A percentile compares a stretch with the other conserved stretches of the same genome.
Evolutionary conservation across 2,329 filamentous ascomycete species (phyloP).

Genomic region (Fusarium sp.): DNA sequence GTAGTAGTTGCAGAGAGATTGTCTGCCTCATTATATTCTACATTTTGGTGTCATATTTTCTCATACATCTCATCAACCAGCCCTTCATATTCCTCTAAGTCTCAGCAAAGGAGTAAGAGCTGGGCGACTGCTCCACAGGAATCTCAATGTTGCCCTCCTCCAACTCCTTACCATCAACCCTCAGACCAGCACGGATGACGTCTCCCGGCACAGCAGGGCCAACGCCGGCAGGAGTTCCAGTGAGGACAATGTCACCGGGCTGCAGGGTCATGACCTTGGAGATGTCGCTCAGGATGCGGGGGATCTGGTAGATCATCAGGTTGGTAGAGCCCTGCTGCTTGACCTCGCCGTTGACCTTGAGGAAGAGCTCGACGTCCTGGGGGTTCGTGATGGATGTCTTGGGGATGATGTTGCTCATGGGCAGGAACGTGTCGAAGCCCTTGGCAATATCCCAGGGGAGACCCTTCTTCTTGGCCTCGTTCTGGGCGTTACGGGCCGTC

Average conservation of each 20-base stretch:
- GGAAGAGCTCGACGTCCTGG: constrained; percentile 86
- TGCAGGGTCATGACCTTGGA: constrained; percentile 95
- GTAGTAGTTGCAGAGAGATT: background rate
- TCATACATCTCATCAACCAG: background rate
- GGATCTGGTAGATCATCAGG: constrained; percentile 93
- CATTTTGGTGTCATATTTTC: constrained; percentile 5
- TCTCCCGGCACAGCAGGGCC: constrained; percentile 88
- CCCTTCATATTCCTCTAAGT: constrained; percentile 58
- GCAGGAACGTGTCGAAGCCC: constrained; percentile 97
- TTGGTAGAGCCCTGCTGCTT: constrained; percentile 90
- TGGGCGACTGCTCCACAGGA: constrained; percentile 80
- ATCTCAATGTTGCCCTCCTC: constrained; percentile 89
- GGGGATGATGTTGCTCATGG: constrained; percentile 83
- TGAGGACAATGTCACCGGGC: constrained; percentile 91
- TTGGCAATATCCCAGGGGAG: constrained; percentile 97
- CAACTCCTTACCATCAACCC: constrained; percentile 83
- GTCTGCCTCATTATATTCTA: constrained; percentile 21
- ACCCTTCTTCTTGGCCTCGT: constrained; percentile 94
- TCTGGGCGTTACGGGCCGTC: constrained; percentile 95
- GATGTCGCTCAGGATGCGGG: constrained; percentile 88
- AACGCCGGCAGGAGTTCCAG: constrained; percentile 97
- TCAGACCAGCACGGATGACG: constrained; percentile 85
- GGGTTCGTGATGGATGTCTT: constrained; percentile 87
- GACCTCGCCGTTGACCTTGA: constrained; percentile 83
- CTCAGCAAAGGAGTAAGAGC: constrained; percentile 81